Evolutionary conservation across 768 basidiomycete species (phyloP).

Genomic region (Boletus huronensis): DNA sequence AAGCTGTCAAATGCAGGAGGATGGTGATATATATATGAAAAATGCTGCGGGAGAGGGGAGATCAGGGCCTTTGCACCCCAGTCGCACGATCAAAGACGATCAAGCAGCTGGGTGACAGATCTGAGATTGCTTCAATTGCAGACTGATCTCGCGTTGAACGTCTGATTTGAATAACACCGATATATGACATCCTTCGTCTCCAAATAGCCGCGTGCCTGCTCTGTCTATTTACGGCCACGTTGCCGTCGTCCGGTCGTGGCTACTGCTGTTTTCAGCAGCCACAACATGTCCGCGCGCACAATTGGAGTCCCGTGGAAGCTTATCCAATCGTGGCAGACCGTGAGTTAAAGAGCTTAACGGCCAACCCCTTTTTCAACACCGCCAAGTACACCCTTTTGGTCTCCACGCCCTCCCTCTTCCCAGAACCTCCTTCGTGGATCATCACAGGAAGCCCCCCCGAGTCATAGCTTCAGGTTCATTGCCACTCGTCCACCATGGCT

Average conservation of each 20-base stretch:
- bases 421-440: constrained; percentile 25
- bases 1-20: constrained; percentile 41
- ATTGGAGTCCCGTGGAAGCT: constrained; percentile 37
- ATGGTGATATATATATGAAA: constrained; percentile 58
- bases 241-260: constrained; percentile 44
- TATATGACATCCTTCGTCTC: constrained; percentile 36
- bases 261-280: constrained; percentile 35
- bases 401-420: neutral
- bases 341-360: constrained; percentile 45
- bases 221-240: constrained; percentile 39
- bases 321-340: constrained; percentile 32
- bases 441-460: constrained; percentile 18
- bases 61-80: constrained; percentile 43
- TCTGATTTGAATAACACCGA: constrained; percentile 38
- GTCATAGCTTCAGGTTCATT: constrained; percentile 3
- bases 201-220: constrained; percentile 58
- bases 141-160: constrained; percentile 39
- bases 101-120: constrained; percentile 36
- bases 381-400: constrained; percentile 11
- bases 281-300: constrained; percentile 34
- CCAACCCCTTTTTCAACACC: constrained; percentile 30
- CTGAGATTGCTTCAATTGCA: constrained; percentile 35
- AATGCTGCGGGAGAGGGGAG: constrained; percentile 38
- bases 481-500: constrained; percentile 1
- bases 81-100: constrained; percentile 66